A percentile compares a stretch with the other conserved stretches of the same genome.
Evolutionary conservation across 139 green algal species (phyloP).

Genomic region (Tetradesmus obliquus): DNA sequence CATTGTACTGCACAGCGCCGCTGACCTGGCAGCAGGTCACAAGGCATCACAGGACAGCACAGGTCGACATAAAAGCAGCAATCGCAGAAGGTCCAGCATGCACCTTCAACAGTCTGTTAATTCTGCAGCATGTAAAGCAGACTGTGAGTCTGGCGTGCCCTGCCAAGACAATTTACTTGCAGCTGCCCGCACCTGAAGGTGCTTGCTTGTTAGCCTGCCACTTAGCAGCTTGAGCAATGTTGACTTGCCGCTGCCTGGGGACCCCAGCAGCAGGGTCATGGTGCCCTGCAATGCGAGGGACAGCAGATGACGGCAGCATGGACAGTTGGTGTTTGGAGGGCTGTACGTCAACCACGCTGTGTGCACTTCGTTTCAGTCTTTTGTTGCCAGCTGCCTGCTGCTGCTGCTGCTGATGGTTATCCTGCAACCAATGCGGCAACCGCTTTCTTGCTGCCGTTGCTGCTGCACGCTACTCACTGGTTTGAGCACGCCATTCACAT

Average conservation of each 20-base stretch:
- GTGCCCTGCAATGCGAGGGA: constrained; percentile 15
- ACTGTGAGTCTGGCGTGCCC: neutral
- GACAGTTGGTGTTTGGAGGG: too few species aligned
- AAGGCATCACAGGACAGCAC: neutral
- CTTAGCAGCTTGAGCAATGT: constrained; percentile 33
- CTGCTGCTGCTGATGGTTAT: neutral
- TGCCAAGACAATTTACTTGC: neutral
- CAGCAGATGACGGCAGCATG: neutral
- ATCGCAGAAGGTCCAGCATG: neutral
- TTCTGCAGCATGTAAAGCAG: neutral
- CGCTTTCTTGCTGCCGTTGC: neutral
- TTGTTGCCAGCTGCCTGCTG: neutral
- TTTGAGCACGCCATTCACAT: constrained; percentile 35
- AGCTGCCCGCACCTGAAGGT: neutral
- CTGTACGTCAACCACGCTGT: too few species aligned
- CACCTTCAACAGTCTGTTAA: neutral
- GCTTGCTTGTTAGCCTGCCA: constrained; percentile 16
- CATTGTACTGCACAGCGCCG: constrained; percentile 27
- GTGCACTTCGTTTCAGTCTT: too few species aligned
- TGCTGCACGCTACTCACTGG: constrained; percentile 7
- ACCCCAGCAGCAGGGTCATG: constrained; percentile 36
- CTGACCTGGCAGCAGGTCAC: neutral
- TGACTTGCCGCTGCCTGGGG: constrained; percentile 25
- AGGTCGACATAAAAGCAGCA: neutral
- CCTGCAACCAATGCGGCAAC: too few species aligned